Evolutionary conservation across 257 asterid genomes (phyloP), one percentile per base, ranked within the genome.

Genomic region (Leptodermis oblonga): DNA sequence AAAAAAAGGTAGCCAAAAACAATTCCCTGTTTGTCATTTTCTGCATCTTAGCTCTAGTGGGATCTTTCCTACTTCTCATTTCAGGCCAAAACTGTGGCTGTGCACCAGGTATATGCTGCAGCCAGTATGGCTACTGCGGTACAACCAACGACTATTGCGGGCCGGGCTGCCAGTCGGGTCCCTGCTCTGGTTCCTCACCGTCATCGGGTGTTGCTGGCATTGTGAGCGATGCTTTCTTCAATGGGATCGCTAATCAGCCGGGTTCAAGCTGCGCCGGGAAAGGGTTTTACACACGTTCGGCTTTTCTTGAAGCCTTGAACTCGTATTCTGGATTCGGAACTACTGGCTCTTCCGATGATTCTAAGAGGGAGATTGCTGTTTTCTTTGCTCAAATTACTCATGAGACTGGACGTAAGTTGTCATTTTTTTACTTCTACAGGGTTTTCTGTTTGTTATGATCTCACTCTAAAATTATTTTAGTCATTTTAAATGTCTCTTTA

Each of bases 301-400:
- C 75, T 20, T 85, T 85, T 59, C 80, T 85, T 37, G 68, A 70
- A 4, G 87, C 90, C 3, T 34, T 66, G 18, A 67, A 77, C 1
- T 74, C 82, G 1, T 82, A 72, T 68, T 56, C 80, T 6, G 62
- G 46, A 7, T 85, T 85, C 30, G 90, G 87, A n/a, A 80, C 77
- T 1, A 58, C 55, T 0, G 90, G 90, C 33, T 70, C 88, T 5
- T 37, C 4, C 20, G 76, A 71, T 42, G 86, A 80, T 54, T 39
- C 82, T n/a, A 79, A 62, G 65, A 72, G 85, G 0, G 89, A 85
- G 54, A 85, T 85, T 43, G 87, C 87, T 4, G 87, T 87, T 20
- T 79, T 82, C 60, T 85, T 85, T 31, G 90, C 90, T 1, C 90
- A 85, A 37, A 81, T 79, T 36, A 74, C 86, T 2, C 90, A 80